A percentile compares a stretch with the other conserved stretches of the same genome.
These are phyloP conservation scores for Trypanosoma cruzi DNA, from an alignment of 208 protist genomes.

Conservation along the genomic window DNA sequence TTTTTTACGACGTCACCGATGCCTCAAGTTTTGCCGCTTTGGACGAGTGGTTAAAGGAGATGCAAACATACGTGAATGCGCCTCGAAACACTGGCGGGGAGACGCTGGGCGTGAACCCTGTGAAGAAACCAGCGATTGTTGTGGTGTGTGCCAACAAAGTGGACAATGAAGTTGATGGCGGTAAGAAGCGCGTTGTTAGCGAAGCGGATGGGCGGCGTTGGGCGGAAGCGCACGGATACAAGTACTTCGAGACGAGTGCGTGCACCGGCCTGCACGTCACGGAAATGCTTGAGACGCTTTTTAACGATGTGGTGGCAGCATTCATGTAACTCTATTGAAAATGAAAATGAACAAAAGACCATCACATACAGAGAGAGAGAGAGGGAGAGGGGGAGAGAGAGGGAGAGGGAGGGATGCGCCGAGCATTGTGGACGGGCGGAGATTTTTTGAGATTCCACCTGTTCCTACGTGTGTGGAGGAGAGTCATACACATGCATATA, in stretches of 20 bases:
- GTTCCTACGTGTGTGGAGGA: no score
- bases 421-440: no score
- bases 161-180: conserved; percentile 39
- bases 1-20: conserved; percentile 80
- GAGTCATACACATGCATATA: no score
- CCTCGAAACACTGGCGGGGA: background rate
- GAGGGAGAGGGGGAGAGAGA: no score
- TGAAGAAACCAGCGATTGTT: conserved; percentile 34
- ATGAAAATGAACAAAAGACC: conserved; percentile 26
- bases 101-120: background rate
- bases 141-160: conserved; percentile 77
- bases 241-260: conserved; percentile 80
- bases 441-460: no score
- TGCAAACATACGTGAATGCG: conserved; percentile 39
- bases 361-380: background rate
- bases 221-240: conserved; percentile 57
- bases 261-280: conserved; percentile 46
- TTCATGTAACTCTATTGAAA: conserved; percentile 52
- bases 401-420: no score
- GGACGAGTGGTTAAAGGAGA: conserved; percentile 71
- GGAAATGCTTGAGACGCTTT: conserved; percentile 60
- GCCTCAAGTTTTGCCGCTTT: conserved; percentile 61
- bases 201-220: conserved; percentile 59
- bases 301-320: conserved; percentile 54
- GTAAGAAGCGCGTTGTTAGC: conserved; percentile 44